Evolutionary conservation across 2,329 filamentous ascomycete genomes (phyloP).

Genomic region (Alternaria solani): DNA sequence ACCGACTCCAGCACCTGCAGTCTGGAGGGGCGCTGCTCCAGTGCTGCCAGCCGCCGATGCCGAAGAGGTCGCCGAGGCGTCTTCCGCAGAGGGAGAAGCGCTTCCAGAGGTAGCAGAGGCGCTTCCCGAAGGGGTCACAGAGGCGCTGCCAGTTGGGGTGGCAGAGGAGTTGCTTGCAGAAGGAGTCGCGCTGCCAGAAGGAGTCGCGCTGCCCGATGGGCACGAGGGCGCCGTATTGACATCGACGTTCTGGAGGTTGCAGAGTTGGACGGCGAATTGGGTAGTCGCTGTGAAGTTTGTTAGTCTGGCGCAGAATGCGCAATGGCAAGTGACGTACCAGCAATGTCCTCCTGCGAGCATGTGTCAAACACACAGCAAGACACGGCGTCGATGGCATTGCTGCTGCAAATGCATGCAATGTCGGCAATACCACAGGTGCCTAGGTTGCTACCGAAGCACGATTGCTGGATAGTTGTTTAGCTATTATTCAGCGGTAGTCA

Average conservation of each 20-base stretch:
- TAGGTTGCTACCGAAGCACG: constrained; percentile 50
- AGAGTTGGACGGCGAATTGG: not conserved
- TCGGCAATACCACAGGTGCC: constrained; percentile 52
- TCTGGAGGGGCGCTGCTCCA: not conserved
- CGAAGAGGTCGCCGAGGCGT: not conserved
- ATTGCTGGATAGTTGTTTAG: constrained; percentile 25
- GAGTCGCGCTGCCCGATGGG: constrained; percentile 1
- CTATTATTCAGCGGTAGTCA: not conserved
- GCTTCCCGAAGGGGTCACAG: not conserved
- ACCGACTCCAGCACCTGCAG: not conserved
- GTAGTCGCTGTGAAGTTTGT: not conserved
- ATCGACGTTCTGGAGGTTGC: constrained; percentile 1
- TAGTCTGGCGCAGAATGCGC: not conserved
- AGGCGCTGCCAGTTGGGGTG: not conserved
- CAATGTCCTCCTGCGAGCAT: constrained; percentile 49
- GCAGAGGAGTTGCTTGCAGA: not conserved
- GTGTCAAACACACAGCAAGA: constrained; percentile 54
- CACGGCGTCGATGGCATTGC: constrained; percentile 49
- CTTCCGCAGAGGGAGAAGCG: not conserved
- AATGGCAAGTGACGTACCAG: constrained; percentile 10
- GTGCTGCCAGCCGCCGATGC: not conserved
- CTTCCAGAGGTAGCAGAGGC: not conserved
- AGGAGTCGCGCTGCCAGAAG: not conserved
- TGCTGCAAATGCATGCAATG: constrained; percentile 55
- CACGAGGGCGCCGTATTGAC: not conserved